Conservation (phyloP, 768 basidiomycete genomes). For the Lentinula lateritia region DNA sequence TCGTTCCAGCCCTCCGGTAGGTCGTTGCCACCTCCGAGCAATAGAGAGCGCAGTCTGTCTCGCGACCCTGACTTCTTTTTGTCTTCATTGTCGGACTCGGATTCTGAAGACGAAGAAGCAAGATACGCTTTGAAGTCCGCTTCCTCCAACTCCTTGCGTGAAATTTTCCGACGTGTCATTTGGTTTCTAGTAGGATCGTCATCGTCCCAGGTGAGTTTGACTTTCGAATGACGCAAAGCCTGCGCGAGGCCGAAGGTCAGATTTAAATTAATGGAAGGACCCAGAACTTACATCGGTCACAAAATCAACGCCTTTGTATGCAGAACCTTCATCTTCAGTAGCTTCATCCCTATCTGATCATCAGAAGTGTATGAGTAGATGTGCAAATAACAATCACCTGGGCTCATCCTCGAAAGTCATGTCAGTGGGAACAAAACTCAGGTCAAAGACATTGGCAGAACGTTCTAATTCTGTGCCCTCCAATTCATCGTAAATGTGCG, state of each 20-base stretch:
- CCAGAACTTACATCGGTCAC: constrained; percentile 74
- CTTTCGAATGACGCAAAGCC: constrained; percentile 97
- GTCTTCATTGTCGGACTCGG: constrained; percentile 43
- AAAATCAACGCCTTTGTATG: constrained; percentile 80
- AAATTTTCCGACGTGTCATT: constrained; percentile 71
- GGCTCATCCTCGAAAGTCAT: constrained; percentile 81
- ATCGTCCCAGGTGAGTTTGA: constrained; percentile 97
- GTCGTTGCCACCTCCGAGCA: constrained; percentile 64
- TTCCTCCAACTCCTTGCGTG: constrained; percentile 85
- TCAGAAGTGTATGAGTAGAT: not conserved
- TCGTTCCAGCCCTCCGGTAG: constrained; percentile 84
- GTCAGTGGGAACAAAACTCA: constrained; percentile 88
- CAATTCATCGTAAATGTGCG: constrained; percentile 77
- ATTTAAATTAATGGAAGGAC: not conserved
- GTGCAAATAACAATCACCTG: constrained; percentile 38
- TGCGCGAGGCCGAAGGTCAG: constrained; percentile 20
- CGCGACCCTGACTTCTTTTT: constrained; percentile 41
- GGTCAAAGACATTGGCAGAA: constrained; percentile 92
- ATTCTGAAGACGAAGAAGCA: constrained; percentile 65
- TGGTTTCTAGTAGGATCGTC: constrained; percentile 87
- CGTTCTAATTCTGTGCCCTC: constrained; percentile 95
- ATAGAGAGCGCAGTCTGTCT: constrained; percentile 69
- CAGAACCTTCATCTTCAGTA: constrained; percentile 42
- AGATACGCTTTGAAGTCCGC: constrained; percentile 81
- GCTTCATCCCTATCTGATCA: constrained; percentile 69